Conservation (phyloP, 78 protist species). For the Planoprotostelium fungivorum region DNA sequence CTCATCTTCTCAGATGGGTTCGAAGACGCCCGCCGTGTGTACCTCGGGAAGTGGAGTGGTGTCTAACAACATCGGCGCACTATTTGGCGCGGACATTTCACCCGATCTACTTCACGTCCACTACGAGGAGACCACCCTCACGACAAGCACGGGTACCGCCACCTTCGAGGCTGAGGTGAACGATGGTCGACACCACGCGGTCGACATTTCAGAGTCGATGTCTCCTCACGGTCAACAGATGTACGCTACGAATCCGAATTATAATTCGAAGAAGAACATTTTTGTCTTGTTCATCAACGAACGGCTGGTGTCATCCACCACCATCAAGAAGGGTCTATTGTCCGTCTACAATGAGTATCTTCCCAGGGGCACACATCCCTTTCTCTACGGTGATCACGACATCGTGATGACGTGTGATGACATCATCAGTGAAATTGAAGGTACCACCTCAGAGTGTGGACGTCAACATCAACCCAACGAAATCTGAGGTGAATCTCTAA, state of each 20-base stretch:
- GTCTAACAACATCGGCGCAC: no score
- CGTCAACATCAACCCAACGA: conserved; percentile 99
- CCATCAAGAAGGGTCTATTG: conserved; percentile 62
- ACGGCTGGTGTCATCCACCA: conserved; percentile 83
- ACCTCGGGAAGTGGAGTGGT: no score
- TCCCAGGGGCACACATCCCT: conserved; percentile 80
- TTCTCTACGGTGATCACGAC: conserved; percentile 31
- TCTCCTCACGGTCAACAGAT: no score
- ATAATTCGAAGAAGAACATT: conserved; percentile 26
- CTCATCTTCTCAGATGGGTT: no score
- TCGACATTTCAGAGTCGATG: no score
- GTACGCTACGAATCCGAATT: conserved; percentile 71
- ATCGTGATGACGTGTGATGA: neutral
- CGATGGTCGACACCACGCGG: no score
- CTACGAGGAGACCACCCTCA: no score
- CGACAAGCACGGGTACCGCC: no score
- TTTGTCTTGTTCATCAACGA: conserved; percentile 89
- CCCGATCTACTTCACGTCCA: no score
- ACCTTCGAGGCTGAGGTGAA: no score
- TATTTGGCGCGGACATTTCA: no score
- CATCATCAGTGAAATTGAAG: conserved; percentile 33
- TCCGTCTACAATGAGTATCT: conserved; percentile 62
- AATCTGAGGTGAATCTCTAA: conserved; percentile 40
- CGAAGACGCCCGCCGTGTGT: no score
- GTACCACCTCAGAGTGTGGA: conserved; percentile 81